Conservation (phyloP, 2,329 filamentous ascomycete genomes). For the Colletotrichum tropicale region DNA sequence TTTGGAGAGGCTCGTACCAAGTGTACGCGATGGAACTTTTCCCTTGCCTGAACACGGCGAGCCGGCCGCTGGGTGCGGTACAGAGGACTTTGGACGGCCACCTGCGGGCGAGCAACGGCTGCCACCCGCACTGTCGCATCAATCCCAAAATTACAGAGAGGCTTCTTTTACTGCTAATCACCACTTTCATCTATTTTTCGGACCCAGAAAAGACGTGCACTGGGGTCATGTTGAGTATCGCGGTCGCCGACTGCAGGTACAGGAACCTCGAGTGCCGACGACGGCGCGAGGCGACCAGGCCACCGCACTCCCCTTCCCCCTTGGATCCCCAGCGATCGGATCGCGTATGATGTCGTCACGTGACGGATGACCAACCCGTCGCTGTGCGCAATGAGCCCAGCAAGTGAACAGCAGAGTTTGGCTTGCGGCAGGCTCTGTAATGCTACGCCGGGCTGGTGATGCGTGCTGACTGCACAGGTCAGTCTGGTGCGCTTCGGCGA, state of each 20-base stretch:
- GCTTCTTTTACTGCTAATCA: neutral
- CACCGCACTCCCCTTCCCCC: constrained; percentile 9
- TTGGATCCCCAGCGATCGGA: constrained; percentile 13
- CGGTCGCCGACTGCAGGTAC: constrained; percentile 13
- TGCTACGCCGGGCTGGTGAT: neutral
- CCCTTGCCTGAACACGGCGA: constrained; percentile 20
- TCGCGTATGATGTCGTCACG: constrained; percentile 9
- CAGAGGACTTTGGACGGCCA: neutral
- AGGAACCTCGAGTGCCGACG: constrained; percentile 17
- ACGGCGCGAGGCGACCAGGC: constrained; percentile 13
- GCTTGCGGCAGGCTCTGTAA: neutral
- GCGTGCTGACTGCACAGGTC: neutral
- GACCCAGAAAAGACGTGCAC: constrained; percentile 13
- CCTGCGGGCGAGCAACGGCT: neutral
- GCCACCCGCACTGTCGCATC: neutral
- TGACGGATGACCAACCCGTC: neutral
- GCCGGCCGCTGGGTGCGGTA: constrained; percentile 13
- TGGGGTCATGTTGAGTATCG: neutral
- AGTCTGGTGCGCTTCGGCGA: neutral
- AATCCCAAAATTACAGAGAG: neutral
- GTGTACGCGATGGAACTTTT: constrained; percentile 22
- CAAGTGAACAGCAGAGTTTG: neutral
- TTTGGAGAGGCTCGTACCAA: constrained; percentile 40
- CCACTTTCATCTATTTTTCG: constrained; percentile 2
- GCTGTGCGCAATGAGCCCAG: constrained; percentile 1